These are phyloP conservation scores for Lagenidium giganteum DNA, from an alignment of 352 stramenopile species.

Conservation along the genomic window DNA sequence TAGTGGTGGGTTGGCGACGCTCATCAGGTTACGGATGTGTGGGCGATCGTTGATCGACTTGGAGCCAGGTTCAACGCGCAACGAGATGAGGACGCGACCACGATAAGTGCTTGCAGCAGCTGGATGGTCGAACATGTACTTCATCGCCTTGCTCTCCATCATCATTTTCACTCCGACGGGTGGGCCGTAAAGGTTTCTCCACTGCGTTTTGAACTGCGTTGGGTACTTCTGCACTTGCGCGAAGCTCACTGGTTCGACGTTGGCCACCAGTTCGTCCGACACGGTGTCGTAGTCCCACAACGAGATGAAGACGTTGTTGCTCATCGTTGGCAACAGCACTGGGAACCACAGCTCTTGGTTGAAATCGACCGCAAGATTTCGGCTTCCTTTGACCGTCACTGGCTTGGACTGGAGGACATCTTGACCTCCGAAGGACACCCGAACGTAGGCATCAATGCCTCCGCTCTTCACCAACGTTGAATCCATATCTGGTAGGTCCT, in stretches of 20 bases:
- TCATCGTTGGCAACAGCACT: conserved; percentile 75
- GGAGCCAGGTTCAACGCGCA: conserved; percentile 58
- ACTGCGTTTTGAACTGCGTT: conserved; percentile 48
- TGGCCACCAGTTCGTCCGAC: conserved; percentile 67
- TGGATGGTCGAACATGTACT: conserved; percentile 63
- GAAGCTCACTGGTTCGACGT: conserved; percentile 66
- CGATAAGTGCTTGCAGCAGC: conserved; percentile 71
- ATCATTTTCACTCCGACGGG: conserved; percentile 61
- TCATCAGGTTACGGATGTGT: conserved; percentile 60
- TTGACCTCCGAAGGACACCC: conserved; percentile 71
- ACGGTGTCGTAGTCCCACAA: conserved; percentile 80
- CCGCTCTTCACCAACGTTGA: conserved; percentile 49
- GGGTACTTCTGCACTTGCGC: conserved; percentile 59
- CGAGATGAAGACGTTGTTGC: conserved; percentile 77
- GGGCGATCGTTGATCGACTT: conserved; percentile 66
- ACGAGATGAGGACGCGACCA: conserved; percentile 57
- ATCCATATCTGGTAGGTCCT: conserved; percentile 86
- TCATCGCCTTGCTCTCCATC: conserved; percentile 24
- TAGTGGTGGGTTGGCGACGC: conserved; percentile 22
- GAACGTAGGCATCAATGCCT: conserved; percentile 82
- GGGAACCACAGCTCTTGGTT: conserved; percentile 88
- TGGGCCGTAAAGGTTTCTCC: conserved; percentile 82
- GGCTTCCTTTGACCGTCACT: conserved; percentile 56
- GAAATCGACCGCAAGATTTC: conserved; percentile 37
- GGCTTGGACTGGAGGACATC: conserved; percentile 65